These are phyloP conservation scores for Prunella vulgaris DNA, from an alignment of 257 asterid species.

Conservation along the genomic window DNA sequence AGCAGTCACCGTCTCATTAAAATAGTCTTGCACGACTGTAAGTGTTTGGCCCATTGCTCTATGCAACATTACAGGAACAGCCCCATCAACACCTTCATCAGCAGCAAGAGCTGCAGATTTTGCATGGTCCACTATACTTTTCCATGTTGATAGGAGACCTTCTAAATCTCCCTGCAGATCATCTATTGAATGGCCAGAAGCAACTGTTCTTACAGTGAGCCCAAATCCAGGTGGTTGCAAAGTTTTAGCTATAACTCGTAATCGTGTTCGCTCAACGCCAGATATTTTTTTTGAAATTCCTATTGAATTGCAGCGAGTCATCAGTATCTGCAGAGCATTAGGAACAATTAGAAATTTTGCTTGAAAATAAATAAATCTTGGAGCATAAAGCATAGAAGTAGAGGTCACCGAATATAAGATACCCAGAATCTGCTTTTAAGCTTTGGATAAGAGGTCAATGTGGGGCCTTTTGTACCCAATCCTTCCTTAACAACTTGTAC, in stretches of 20 bases:
- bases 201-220: conserved; percentile 90
- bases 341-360: conserved; percentile 22
- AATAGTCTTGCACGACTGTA: conserved; percentile 91
- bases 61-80: conserved; percentile 86
- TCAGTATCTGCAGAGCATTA: conserved; percentile 56
- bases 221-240: conserved; percentile 95
- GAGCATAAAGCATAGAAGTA: conserved; percentile 24
- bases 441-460: conserved; percentile 89
- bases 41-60: conserved; percentile 96
- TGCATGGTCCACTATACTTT: conserved; percentile 77
- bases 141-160: conserved; percentile 81
- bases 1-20: conserved; percentile 66
- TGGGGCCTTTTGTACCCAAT: conserved; percentile 90
- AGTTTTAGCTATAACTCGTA: conserved; percentile 78
- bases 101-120: conserved; percentile 97
- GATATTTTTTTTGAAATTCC: conserved; percentile 91
- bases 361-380: conserved; percentile 15
- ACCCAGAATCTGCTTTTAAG: conserved; percentile 98
- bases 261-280: conserved; percentile 85
- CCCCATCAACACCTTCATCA: conserved; percentile 94
- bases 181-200: conserved; percentile 75
- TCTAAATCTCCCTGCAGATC: conserved; percentile 91
- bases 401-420: conserved; percentile 27
- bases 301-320: conserved; percentile 51
- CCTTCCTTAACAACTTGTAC: conserved; percentile 98